phyloP scores from a whole-genome alignment of 345 rosid species.

The Capsella bursapastoris region DNA sequence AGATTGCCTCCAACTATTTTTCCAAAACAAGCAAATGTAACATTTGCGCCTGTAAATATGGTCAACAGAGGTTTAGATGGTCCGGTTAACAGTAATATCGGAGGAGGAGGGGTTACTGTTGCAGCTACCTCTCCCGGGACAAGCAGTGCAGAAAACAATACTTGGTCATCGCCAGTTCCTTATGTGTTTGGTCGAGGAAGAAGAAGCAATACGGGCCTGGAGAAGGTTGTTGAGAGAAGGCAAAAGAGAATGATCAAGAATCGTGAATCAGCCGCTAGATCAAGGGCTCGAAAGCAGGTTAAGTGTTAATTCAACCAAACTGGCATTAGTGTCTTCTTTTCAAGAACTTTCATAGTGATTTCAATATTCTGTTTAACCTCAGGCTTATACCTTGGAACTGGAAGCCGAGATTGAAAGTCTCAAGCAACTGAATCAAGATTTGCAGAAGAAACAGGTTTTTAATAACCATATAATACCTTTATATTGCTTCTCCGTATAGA shows the following conservation, averaged over 20 bases:
- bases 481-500: not conserved
- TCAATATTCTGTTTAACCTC: constrained; percentile 28
- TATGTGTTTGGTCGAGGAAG: constrained; percentile 77
- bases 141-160: constrained; percentile 73
- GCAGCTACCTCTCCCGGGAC: constrained; percentile 68
- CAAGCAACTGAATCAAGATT: constrained; percentile 71
- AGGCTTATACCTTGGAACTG: constrained; percentile 92
- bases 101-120: constrained; percentile 55
- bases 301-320: constrained; percentile 11
- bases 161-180: constrained; percentile 80
- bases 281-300: constrained; percentile 99
- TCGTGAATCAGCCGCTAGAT: constrained; percentile 97
- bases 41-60: constrained; percentile 44
- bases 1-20: constrained; percentile 57
- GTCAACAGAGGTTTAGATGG: constrained; percentile 55
- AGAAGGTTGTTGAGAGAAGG: constrained; percentile 97
- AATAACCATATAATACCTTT: not conserved
- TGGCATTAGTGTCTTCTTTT: constrained; percentile 5
- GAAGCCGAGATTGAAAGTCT: constrained; percentile 90
- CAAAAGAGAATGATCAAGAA: constrained; percentile 98
- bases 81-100: constrained; percentile 48
- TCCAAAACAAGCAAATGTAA: constrained; percentile 64
- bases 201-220: constrained; percentile 62
- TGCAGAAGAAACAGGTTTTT: constrained; percentile 73
- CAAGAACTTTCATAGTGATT: constrained; percentile 15